These are phyloP conservation scores for Purshia tridentata DNA, from an alignment of 306 rosid species.

Conservation along the genomic window DNA sequence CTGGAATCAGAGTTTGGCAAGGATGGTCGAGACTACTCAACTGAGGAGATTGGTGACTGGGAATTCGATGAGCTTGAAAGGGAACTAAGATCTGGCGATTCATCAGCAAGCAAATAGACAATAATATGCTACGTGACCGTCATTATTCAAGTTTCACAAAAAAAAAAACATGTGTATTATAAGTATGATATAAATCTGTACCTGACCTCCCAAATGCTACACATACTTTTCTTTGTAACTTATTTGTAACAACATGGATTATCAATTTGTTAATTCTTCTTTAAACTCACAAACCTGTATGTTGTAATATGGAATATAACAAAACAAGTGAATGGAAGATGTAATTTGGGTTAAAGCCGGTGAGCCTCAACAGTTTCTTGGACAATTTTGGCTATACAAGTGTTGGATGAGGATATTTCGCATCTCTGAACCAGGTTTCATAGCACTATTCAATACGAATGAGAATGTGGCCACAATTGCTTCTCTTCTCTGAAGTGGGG, in stretches of 20 bases:
- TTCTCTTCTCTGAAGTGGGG: conserved; percentile 3
- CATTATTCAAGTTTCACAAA: conserved; percentile 37
- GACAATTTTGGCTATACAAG: neutral
- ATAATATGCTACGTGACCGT: conserved; percentile 20
- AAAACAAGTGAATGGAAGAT: conserved; percentile 30
- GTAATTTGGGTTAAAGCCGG: conserved; percentile 37
- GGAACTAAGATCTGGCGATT: conserved; percentile 65
- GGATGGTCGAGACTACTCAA: conserved; percentile 67
- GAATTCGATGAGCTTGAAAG: conserved; percentile 96
- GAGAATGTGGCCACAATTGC: conserved; percentile 26
- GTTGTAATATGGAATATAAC: conserved; percentile 23
- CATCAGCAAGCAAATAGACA: conserved; percentile 33
- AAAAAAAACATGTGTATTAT: conserved; percentile 26
- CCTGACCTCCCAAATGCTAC: conserved; percentile 29
- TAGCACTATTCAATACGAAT: neutral
- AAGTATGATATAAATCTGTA: conserved; percentile 35
- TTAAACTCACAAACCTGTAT: conserved; percentile 51
- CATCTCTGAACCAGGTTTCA: neutral
- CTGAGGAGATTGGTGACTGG: conserved; percentile 88
- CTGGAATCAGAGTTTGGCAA: conserved; percentile 91
- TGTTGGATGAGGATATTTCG: neutral
- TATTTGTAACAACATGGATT: conserved; percentile 40
- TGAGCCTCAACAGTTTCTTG: conserved; percentile 13
- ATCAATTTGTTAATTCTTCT: conserved; percentile 53
- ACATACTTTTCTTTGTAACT: conserved; percentile 31